Percentiles rank a stretch among this genome's conserved stretches.
phyloP scores from a whole-genome alignment of 495 filamentous ascomycete genomes.

The Podospora australis region DNA sequence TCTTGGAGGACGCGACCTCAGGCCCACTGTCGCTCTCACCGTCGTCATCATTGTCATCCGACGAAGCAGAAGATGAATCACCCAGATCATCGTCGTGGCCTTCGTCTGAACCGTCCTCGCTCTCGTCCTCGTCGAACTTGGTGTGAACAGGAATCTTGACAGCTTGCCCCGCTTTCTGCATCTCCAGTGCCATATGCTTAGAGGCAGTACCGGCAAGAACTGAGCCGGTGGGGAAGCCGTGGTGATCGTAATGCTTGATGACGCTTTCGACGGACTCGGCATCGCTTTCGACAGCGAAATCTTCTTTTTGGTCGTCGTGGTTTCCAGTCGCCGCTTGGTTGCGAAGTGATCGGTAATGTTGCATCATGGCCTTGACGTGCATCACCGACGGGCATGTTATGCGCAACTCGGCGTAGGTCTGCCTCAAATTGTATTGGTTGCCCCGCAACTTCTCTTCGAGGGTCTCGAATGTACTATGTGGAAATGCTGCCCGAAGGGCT shows the following conservation, averaged over 20 bases:
- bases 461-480: constrained; percentile 17
- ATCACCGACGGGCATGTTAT: constrained; percentile 4
- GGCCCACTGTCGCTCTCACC: constrained; percentile 16
- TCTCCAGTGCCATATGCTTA: constrained; percentile 28
- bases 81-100: background rate
- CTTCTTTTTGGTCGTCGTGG: constrained; percentile 9
- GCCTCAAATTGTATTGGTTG: constrained; percentile 9
- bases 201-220: constrained; percentile 38
- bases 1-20: constrained; percentile 14
- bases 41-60: constrained; percentile 1
- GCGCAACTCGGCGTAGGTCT: constrained; percentile 12
- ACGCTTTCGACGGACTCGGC: constrained; percentile 25
- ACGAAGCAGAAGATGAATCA: no score
- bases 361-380: constrained; percentile 10
- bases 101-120: background rate
- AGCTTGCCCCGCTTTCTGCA: constrained; percentile 21
- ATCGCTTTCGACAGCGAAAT: constrained; percentile 18
- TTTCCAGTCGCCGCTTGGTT: background rate
- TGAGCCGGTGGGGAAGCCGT: constrained; percentile 46
- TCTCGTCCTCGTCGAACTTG: constrained; percentile 9
- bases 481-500: constrained; percentile 31
- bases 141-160: constrained; percentile 28
- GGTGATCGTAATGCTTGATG: constrained; percentile 38
- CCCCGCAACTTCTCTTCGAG: constrained; percentile 24
- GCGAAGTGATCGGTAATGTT: background rate